These are phyloP conservation scores for sweet orange (Citrus sinensis) DNA, from an alignment of 345 rosid species.

Conservation along the genomic window DVS_A1.0 CM039164.1:25524001-25524500, in stretches of 20 bases:
- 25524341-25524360: neutral
- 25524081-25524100: neutral
- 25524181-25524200: constrained; percentile 60
- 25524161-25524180: constrained; percentile 68
- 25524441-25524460: neutral
- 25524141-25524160: constrained; percentile 41
- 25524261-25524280: neutral
- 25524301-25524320: constrained; percentile 11
- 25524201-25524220: constrained; percentile 68
- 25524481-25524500: neutral
- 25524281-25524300: neutral
- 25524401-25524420: neutral
- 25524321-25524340: constrained; percentile 22
- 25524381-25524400: constrained; percentile 1
- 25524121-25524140: neutral
- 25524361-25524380: constrained; percentile 3
- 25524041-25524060: neutral
- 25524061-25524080: neutral
- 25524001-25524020: neutral
- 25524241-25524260: constrained; percentile 52
- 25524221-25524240: constrained; percentile 82
- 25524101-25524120: neutral
- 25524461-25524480: neutral
- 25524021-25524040: neutral
- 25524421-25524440: neutral